Evolutionary conservation across 2,329 filamentous ascomycete species (phyloP), one percentile per base, ranked within the genome.

Genomic region (Trichoderma lentiforme): DNA sequence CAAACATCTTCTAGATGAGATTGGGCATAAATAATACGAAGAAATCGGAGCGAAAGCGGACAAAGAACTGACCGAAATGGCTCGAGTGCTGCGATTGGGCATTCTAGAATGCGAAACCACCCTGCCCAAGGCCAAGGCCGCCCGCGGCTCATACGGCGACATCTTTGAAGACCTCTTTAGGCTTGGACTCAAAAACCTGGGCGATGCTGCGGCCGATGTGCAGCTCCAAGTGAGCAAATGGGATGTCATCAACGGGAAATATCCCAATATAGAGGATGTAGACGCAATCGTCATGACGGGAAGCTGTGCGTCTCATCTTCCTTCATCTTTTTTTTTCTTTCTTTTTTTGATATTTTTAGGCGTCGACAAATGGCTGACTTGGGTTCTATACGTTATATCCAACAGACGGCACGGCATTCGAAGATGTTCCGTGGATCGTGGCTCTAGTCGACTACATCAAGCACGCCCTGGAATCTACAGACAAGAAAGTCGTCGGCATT

Each of bases 401-500:
- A n/a, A 43, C 58, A 61, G 58, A 36, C 21, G 21, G 58, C n/a
- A 39, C 58, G 14, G 32, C 58, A 8, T 62, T 62, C 21, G 14
- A 39, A n/a, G 8, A 39, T 12, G 32, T 24, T 15, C 58, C 58
- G 2, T 62, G 58, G 58, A 62, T 62, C 34, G 58, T 62, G 8
- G 15, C 32, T 26, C 58, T 85, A 5, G 80, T 80, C 5, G 77
- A 80, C 15, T 85, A 79, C 72, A 76, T 83, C 7, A 73, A 73
- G 15, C 71, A 74, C 7, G 74, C 78, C 6, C 76, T 78, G 51
- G 73, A 72, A 4, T 76, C 74, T 7, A 79, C 77, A 4, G 74
- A 76, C 12, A 75, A 78, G 30, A 82, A 80, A 0, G 76, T 85
- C 1, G 77, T 85, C 3, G 84, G 84, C 0, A 81, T 85, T n/a